Evolutionary conservation across 192 early-diverging fungal species (phyloP), one percentile per base, ranked within the genome.

Genomic region (Coemansia sp.): DNA sequence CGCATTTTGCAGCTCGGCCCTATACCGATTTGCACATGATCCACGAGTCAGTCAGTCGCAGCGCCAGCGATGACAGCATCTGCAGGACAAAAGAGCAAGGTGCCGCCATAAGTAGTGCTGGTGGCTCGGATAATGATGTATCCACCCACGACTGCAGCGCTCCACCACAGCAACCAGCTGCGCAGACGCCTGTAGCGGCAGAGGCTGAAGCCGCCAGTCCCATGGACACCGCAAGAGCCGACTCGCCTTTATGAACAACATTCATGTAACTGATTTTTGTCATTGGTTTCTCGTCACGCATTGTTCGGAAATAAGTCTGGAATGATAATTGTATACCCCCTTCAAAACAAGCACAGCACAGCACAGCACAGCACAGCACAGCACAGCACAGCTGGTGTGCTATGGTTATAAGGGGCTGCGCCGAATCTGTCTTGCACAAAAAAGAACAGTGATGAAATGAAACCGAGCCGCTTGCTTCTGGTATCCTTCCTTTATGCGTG

Each of bases 11-110:
- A 2, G 32, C 32, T 2, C 32, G 32, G 32, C 32, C 32, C 32
- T 32, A 32, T 32, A 32, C 32, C 1, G 32, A 32, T 5, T 54
- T 54, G 51, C 51, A 54, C 26, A 54, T 54, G 51, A 54, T 54
- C 51, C 51, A 54, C 51, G 51, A 54, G 47, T n/a, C 47, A 49
- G 47, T 18, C 47, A n/a, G 15, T n/a, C 47, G 18, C 47, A n/a
- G 18, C 47, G n/a, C 7, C 18, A n/a, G n/a, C 11, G 26, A 22
- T 9, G 8, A 21, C 22, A 26, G 51, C 49, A 11, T 6, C 51
- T 5, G 8, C 51, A 54, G 22, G 13, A 12, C 13, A 19, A 54
- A 54, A 12, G 22, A 22, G 13, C 43, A 45, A 4, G 32, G 32
- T 32, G 32, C 32, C 32, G 32, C 32, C 43, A 1, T 15, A 45